Evolutionary conservation across 305 asterid genomes (phyloP).

Genomic region (Fraxinus platypoda): DNA sequence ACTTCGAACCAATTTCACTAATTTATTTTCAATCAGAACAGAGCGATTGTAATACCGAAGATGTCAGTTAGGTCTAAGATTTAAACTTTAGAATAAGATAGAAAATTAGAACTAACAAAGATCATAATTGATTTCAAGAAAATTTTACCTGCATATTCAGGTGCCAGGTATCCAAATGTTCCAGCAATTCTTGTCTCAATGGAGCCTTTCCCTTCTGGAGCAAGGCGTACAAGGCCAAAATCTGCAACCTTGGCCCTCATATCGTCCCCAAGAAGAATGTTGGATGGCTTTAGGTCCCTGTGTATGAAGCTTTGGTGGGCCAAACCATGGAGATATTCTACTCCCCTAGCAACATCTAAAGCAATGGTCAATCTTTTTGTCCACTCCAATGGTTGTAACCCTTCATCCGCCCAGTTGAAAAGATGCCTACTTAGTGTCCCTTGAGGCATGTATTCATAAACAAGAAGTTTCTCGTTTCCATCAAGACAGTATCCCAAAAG

Average conservation of each 20-base stretch:
- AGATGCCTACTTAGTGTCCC: slow-evolving; percentile 77
- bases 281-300: slow-evolving; percentile 90
- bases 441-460: slow-evolving; percentile 90
- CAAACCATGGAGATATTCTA: slow-evolving; percentile 84
- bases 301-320: slow-evolving; percentile 97
- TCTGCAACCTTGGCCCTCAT: slow-evolving; percentile 95
- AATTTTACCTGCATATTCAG: slow-evolving; percentile 87
- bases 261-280: slow-evolving; percentile 87
- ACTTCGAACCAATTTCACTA: background rate
- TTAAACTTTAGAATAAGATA: background rate
- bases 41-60: background rate
- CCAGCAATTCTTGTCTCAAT: slow-evolving; percentile 88
- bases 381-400: slow-evolving; percentile 81
- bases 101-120: background rate
- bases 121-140: background rate
- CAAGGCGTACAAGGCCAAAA: slow-evolving; percentile 92
- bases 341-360: slow-evolving; percentile 87
- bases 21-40: background rate
- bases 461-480: slow-evolving; percentile 87
- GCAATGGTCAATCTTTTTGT: slow-evolving; percentile 73
- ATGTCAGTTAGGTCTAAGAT: background rate
- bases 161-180: slow-evolving; percentile 92
- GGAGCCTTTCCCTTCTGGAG: slow-evolving; percentile 91
- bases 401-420: slow-evolving; percentile 75
- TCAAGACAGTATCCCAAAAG: slow-evolving; percentile 92